Base-by-base conservation (phyloP, 768 basidiomycete species). In the Termitomyces sp. region DNA sequence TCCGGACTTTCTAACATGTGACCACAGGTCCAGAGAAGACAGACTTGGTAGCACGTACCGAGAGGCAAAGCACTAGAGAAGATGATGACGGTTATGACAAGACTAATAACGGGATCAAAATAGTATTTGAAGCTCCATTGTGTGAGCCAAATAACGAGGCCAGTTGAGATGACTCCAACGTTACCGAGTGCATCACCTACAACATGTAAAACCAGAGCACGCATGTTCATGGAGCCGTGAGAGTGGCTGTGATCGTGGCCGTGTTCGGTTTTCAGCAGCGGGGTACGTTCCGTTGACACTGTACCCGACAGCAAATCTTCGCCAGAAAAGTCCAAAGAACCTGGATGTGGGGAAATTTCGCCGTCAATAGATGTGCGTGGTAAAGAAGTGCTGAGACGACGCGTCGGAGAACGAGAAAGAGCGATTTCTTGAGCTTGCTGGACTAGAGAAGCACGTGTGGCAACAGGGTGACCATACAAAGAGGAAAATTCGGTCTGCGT, bases 161-260 rank as follows among this genome's bases (percentile, higher is more conserved):
- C 97, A 4, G 95, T 92, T 36, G 88, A 86, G 59, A 99, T 97
- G 60, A 99, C 97, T 53, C 97, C 97, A 60, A 98, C 91, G 71
- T 99, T 98, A 51, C 97, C 97, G 26, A 99, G 81, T 55, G 96
- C 96, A 75, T 99, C 96, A 34, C 96, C 96, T 46, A 99, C 71
- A 39, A 98, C 97, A 70, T 99, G 97, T 29, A 99, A 73, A 33
- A 98, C 77, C 1, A 99, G 79, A 31, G 94, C 97, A n/a, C 79
- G 88, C 95, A 98, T 98, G 73, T 98, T 99, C 97, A 99, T 98
- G 0, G 88, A 92, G 0, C 86, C 87, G 65, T 86, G 84, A 22
- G 73, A 62, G 74, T 69, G 75, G 56, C 68, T 63, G 57, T 75
- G 73, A 9, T 47, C 64, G 15, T 60, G 64, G 45, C 63, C 67